Base-by-base conservation (phyloP, 2,329 filamentous ascomycete genomes). In the Neofusicoccum sp. region DNA sequence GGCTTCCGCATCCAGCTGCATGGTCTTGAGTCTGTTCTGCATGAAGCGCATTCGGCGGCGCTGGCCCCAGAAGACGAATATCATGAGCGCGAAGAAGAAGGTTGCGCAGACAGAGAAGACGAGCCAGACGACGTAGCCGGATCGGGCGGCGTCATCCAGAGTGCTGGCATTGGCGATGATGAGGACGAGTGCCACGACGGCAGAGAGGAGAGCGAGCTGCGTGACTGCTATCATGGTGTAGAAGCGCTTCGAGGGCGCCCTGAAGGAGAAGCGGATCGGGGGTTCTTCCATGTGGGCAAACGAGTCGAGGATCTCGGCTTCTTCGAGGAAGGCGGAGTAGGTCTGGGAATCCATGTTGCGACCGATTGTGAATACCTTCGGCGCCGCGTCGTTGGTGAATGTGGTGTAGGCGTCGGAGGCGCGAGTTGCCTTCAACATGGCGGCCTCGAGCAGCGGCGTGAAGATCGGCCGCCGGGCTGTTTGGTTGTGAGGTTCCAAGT, bases 121-220 rank as follows among this genome's bases (percentile, higher is more conserved):
- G 14, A 62, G 50, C 61, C 61, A 62, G 28, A 41, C 8, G 28
- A 62, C 28, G 2, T 56, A 56, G 14, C 41, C 34, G 7, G 11
- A 4, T 6, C 33, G 36, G n/a, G 29, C 34, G 16, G n/a, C n/a
- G 1, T 16, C 5, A 16, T 37, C n/a, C 28, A 44, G 9, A 3
- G 16, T 47, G 11, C 45, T 11, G 43, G 16, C 34, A 14, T 49
- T 48, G 41, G 28, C 22, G 33, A 48, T 41, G 14, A 56, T 12
- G 11, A 62, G 50, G 34, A 56, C 50, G 11, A 56, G 11, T 22
- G 61, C 61, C 8, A 56, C 61, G 12, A 56, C 50, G 12, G 50
- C 43, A 1, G 61, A 62, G 14, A 62, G 36, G 49, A 62, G 61
- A 16, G 33, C 31, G 22, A 56, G 31, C 43, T 56, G 61, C 14